Evolutionary conservation across 805 yeast species (phyloP).

Genomic region (Ogataea glucozyma): DNA sequence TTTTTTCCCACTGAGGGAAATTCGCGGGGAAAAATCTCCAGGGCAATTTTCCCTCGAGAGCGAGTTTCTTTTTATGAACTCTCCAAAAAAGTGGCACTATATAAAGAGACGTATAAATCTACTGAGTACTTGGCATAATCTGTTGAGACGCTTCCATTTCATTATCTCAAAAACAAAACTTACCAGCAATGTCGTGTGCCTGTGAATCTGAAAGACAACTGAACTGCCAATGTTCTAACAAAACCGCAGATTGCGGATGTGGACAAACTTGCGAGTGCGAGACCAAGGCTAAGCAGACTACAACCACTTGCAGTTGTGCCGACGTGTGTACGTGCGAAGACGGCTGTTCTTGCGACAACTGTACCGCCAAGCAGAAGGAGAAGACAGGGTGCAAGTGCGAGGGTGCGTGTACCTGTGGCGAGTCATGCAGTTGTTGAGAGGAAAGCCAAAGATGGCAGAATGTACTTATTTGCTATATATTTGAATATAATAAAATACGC

Average conservation of each 20-base stretch:
- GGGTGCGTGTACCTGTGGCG: conserved; percentile 9
- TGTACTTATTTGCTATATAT: background rate
- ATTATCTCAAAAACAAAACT: background rate
- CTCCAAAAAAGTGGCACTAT: no score
- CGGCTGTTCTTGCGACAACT: conserved; percentile 14
- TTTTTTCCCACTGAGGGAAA: background rate
- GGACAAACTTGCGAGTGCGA: conserved; percentile 12
- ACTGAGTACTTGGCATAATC: no score
- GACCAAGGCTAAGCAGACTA: background rate
- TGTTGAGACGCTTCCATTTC: background rate
- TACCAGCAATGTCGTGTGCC: conserved; percentile 9
- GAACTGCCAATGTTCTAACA: conserved; percentile 11
- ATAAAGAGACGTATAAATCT: no score
- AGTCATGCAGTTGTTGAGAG: background rate
- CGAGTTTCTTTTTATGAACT: no score
- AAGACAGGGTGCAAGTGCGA: conserved; percentile 12
- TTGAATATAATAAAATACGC: no score
- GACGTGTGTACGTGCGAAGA: conserved; percentile 13
- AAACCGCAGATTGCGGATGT: conserved; percentile 8
- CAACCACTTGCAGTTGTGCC: conserved; percentile 4
- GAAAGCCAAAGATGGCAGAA: no score
- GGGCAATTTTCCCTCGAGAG: no score
- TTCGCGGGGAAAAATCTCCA: background rate
- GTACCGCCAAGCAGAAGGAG: conserved; percentile 8
- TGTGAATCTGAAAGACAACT: conserved; percentile 6